Conservation (phyloP, 2,329 filamentous ascomycete genomes). For the Epichloe sylvatica region DNA sequence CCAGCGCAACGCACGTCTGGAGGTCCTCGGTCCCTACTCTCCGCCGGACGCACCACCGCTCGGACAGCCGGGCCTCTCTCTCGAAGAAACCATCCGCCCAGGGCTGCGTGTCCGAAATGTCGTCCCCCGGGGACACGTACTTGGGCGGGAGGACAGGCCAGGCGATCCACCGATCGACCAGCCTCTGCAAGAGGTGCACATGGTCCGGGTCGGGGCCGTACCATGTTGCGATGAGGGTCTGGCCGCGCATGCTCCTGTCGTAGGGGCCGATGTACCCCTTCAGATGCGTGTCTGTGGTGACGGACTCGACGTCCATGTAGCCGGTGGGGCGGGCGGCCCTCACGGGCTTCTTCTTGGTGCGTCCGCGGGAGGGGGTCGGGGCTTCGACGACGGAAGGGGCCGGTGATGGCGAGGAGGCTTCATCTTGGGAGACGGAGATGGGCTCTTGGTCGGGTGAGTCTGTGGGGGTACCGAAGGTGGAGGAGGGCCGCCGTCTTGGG, state of each 20-base stretch:
- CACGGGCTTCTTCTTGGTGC: neutral
- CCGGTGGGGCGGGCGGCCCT: neutral
- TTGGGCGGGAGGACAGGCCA: conserved; percentile 27
- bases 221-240: conserved; percentile 24
- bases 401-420: neutral
- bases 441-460: conserved; percentile 14
- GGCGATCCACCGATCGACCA: conserved; percentile 28
- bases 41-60: conserved; percentile 16
- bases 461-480: too few relatives aligned
- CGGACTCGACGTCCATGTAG: conserved; percentile 20
- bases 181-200: conserved; percentile 21
- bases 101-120: conserved; percentile 20
- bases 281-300: conserved; percentile 19
- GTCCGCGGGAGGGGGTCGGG: neutral
- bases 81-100: conserved; percentile 25
- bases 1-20: conserved; percentile 5
- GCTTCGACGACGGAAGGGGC: neutral
- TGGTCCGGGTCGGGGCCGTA: conserved; percentile 26
- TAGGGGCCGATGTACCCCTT: conserved; percentile 24
- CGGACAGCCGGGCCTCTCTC: conserved; percentile 19
- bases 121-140: conserved; percentile 13
- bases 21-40: conserved; percentile 6
- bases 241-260: conserved; percentile 19
- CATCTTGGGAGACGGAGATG: conserved; percentile 18
- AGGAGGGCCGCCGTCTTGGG: neutral